A percentile compares a stretch with the other conserved stretches of the same genome.
Conservation (phyloP, 2,329 filamentous ascomycete genomes). For the Diaporthe helianthi region DNA sequence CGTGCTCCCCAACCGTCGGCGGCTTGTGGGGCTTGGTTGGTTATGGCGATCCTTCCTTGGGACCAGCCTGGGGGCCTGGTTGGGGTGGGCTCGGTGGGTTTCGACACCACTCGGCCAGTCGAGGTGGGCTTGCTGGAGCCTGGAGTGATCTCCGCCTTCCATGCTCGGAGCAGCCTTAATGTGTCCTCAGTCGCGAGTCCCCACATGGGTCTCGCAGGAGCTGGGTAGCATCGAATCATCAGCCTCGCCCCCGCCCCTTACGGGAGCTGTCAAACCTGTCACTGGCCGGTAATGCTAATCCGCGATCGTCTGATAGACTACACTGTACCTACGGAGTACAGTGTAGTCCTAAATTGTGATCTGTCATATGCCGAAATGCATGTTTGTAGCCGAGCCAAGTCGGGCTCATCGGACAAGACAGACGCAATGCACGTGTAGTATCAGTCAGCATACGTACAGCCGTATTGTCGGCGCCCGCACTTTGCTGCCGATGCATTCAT, state of each 20-base stretch:
- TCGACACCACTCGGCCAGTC: slow-evolving; percentile 15
- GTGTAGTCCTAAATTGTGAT: slow-evolving; percentile 23
- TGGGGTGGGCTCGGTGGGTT: slow-evolving; percentile 22
- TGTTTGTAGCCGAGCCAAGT: slow-evolving; percentile 27
- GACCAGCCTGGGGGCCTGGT: slow-evolving; percentile 4
- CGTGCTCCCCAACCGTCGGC: slow-evolving; percentile 16
- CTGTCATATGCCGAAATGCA: slow-evolving; percentile 33
- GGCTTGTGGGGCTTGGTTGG: slow-evolving; percentile 24
- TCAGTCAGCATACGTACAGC: background rate
- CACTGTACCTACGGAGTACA: no score
- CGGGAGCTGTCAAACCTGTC: slow-evolving; percentile 34
- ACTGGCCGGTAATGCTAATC: slow-evolving; percentile 22
- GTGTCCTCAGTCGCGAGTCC: slow-evolving; percentile 2
- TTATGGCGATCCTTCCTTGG: slow-evolving; percentile 17
- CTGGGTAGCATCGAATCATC: slow-evolving; percentile 5
- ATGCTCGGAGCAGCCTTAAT: slow-evolving; percentile 20
- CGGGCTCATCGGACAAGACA: background rate
- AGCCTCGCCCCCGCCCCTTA: slow-evolving; percentile 5
- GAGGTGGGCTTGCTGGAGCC: slow-evolving; percentile 17
- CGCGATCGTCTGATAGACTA: slow-evolving; percentile 30
- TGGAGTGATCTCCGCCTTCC: slow-evolving; percentile 17
- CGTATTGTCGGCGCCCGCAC: slow-evolving; percentile 9
- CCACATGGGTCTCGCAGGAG: slow-evolving; percentile 13
- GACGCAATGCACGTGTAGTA: no score
- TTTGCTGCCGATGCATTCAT: slow-evolving; percentile 8